Percentiles rank a stretch among this genome's conserved stretches.
These are phyloP conservation scores for Alternaria angustiovoidea DNA, from an alignment of 2,329 filamentous ascomycete genomes.

Conservation along the genomic window DNA sequence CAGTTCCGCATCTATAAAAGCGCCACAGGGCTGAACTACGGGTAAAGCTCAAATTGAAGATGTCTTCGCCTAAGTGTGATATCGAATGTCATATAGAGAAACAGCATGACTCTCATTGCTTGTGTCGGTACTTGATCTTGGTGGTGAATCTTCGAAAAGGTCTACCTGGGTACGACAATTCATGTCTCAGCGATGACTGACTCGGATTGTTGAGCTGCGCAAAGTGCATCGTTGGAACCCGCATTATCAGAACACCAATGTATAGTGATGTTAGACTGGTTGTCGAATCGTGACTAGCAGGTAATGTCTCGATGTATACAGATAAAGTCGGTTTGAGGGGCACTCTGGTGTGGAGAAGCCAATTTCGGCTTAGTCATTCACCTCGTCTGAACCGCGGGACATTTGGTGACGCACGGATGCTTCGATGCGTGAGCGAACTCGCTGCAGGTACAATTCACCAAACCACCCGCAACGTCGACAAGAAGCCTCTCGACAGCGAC, in stretches of 20 bases:
- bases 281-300: background rate
- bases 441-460: conserved; percentile 37
- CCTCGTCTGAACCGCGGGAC: conserved; percentile 16
- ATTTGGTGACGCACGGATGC: conserved; percentile 21
- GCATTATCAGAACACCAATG: background rate
- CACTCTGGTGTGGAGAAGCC: conserved; percentile 7
- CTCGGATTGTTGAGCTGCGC: background rate
- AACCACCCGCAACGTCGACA: conserved; percentile 14
- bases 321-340: background rate
- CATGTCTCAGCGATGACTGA: background rate
- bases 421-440: conserved; percentile 28
- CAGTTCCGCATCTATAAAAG: conserved; percentile 4
- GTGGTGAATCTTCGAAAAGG: background rate
- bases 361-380: conserved; percentile 19
- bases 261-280: background rate
- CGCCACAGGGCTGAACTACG: conserved; percentile 9
- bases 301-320: background rate
- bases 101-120: background rate
- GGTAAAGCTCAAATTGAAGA: conserved; percentile 9
- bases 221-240: background rate
- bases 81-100: conserved; percentile 3
- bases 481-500: conserved; percentile 17
- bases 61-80: conserved; percentile 10
- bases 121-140: background rate
- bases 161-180: background rate